These are phyloP conservation scores for Pyrenochaeta sp. DNA, from an alignment of 2,329 filamentous ascomycete species.

Conservation along the genomic window DNA sequence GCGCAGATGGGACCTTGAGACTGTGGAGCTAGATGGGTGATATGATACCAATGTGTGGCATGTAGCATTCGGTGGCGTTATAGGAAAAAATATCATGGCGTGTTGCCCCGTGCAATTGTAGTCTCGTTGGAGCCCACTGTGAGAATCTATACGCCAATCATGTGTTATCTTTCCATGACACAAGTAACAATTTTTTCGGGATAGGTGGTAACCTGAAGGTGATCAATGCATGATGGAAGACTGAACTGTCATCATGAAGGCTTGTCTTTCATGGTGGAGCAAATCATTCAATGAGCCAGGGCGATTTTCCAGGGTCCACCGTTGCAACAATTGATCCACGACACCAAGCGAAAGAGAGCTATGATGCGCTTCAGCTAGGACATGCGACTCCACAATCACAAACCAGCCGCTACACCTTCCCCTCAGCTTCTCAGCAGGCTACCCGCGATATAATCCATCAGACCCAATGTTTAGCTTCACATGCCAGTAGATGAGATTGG, in stretches of 20 bases:
- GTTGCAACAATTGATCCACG: too few species aligned
- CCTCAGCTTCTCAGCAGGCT: neutral
- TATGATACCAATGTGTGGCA: slow-evolving; percentile 8
- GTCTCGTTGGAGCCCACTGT: too few species aligned
- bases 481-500: neutral
- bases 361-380: neutral
- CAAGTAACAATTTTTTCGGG: too few species aligned
- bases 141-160: too few species aligned
- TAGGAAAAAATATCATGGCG: neutral
- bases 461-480: neutral
- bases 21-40: slow-evolving; percentile 71
- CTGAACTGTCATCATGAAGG: neutral
- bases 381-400: neutral
- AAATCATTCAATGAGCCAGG: too few species aligned
- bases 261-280: too few species aligned
- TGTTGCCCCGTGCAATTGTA: neutral
- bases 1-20: slow-evolving; percentile 90
- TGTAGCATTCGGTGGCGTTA: slow-evolving; percentile 12
- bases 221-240: neutral
- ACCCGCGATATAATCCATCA: neutral
- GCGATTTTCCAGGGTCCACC: too few species aligned
- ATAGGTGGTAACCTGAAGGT: neutral
- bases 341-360: neutral
- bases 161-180: too few species aligned
- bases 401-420: neutral